phyloP scores from a whole-genome alignment of 805 yeast species.

The Tetrapisispora namnaoensis region DNA sequence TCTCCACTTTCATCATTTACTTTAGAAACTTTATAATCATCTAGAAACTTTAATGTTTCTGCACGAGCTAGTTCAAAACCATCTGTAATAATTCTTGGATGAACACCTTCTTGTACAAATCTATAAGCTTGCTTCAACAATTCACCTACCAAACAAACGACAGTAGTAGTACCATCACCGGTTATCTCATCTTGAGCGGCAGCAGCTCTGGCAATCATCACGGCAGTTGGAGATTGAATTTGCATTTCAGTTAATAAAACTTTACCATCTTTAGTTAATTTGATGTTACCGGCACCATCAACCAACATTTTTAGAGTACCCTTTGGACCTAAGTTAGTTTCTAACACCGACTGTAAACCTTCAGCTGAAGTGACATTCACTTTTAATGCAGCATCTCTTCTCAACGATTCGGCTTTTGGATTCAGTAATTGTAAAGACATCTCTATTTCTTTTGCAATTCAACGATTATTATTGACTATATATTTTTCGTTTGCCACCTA shows the following conservation, averaged over 20 bases:
- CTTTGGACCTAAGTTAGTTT: conserved; percentile 90
- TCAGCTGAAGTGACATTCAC: conserved; percentile 95
- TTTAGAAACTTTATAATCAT: conserved; percentile 47
- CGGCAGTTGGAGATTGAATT: conserved; percentile 84
- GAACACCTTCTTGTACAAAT: conserved; percentile 85
- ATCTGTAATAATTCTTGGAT: conserved; percentile 88
- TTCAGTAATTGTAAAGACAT: conserved; percentile 78
- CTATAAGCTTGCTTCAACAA: conserved; percentile 90
- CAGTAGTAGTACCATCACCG: conserved; percentile 99
- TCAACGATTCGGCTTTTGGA: conserved; percentile 95
- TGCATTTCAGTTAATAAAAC: conserved; percentile 93
- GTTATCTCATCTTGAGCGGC: conserved; percentile 98
- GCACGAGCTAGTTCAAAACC: conserved; percentile 89
- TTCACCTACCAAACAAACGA: conserved; percentile 89
- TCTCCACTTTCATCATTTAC: conserved; percentile 27
- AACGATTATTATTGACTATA: too few relatives aligned
- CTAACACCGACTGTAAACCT: conserved; percentile 86
- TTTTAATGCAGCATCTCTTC: conserved; percentile 90
- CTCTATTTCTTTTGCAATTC: not conserved
- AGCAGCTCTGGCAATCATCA: conserved; percentile 92
- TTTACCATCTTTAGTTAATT: conserved; percentile 94
- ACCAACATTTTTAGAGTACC: conserved; percentile 95
- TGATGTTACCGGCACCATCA: conserved; percentile 92
- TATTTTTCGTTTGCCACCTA: too few relatives aligned
- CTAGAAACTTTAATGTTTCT: conserved; percentile 60